These are phyloP conservation scores for Phlebopus sp. DNA, from an alignment of 1,284 basidiomycete species.

Conservation along the genomic window DNA sequence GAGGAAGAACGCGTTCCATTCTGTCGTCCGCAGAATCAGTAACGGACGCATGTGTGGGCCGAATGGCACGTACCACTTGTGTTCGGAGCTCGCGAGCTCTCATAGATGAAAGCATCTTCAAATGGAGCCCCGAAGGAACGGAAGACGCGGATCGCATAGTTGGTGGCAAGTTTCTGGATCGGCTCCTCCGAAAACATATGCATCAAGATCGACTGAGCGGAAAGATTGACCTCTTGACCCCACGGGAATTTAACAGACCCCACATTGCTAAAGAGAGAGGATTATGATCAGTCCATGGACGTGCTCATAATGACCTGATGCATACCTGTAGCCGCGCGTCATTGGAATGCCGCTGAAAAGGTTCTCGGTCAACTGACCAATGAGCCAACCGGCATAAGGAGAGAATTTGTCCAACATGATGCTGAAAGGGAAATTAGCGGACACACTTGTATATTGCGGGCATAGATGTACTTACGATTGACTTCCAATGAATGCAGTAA, in stretches of 20 bases:
- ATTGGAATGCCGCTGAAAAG: conserved; percentile 11
- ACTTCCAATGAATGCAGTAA: conserved; percentile 6
- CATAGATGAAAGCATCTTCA: conserved; percentile 6
- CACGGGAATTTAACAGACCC: conserved; percentile 10
- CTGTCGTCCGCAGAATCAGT: background rate
- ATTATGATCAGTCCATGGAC: background rate
- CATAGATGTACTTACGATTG: conserved; percentile 3
- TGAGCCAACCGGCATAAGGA: conserved; percentile 8
- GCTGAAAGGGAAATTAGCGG: background rate
- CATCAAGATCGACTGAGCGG: conserved; percentile 7
- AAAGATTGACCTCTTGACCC: conserved; percentile 2
- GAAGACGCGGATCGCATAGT: conserved; percentile 9
- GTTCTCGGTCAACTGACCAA: conserved; percentile 9
- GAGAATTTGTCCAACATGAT: conserved; percentile 11
- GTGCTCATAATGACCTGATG: background rate
- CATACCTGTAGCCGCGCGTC: conserved; percentile 10
- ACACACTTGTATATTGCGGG: background rate
- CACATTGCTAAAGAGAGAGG: background rate
- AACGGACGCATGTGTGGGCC: background rate
- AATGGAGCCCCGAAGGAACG: conserved; percentile 3
- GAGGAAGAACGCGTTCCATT: conserved; percentile 13
- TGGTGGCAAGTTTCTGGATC: conserved; percentile 8
- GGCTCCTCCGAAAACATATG: conserved; percentile 15
- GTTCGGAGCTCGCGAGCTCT: conserved; percentile 9
- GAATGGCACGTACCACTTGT: conserved; percentile 4